These are phyloP conservation scores for Lenwebbia sp. DNA, from an alignment of 345 rosid genomes.

Conservation along the genomic window DNA sequence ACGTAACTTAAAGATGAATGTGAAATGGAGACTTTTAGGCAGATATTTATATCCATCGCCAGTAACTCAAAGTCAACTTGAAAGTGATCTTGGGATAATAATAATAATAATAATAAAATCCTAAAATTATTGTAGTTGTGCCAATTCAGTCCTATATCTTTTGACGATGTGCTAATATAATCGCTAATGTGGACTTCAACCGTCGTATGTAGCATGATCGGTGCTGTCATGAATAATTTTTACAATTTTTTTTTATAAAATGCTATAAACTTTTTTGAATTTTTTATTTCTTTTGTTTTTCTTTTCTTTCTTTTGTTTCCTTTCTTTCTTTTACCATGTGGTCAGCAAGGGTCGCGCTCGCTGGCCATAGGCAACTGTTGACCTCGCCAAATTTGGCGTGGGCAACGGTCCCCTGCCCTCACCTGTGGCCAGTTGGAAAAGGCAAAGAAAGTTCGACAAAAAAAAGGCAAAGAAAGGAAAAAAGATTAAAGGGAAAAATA, in stretches of 20 bases:
- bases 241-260: neutral
- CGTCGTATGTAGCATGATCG: neutral
- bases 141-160: neutral
- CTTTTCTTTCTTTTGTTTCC: neutral
- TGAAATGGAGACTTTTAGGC: neutral
- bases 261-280: neutral
- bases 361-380: neutral
- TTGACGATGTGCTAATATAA: neutral
- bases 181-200: rapidly evolving
- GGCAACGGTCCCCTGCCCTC: neutral
- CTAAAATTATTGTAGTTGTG: rapidly evolving
- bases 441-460: neutral
- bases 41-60: neutral
- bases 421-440: neutral
- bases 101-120: too few species aligned
- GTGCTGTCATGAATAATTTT: neutral
- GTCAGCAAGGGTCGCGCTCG: rapidly evolving
- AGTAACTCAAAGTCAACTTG: neutral
- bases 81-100: neutral
- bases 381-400: neutral
- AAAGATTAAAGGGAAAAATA: too few species aligned
- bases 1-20: neutral
- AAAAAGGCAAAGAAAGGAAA: neutral
- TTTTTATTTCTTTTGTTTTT: neutral
- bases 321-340: neutral